Conservation (phyloP, 345 rosid species). For the Excoecaria cochinchinensis region DNA sequence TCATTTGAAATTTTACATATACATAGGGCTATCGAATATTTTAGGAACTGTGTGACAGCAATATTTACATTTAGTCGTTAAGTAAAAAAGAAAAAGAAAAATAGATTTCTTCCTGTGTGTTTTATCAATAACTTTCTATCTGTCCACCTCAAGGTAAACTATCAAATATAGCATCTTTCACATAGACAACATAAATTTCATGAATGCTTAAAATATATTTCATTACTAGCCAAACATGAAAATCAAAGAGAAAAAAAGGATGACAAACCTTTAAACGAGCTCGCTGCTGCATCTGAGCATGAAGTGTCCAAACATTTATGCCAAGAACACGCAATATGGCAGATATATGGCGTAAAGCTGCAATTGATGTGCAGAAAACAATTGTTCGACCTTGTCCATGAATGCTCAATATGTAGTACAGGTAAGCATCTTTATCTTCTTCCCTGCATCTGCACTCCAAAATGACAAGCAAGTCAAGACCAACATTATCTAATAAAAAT, state of each 20-base stretch:
- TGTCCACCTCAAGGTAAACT: too few species aligned
- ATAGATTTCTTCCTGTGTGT: neutral
- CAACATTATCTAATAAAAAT: neutral
- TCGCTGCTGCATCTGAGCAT: constrained; percentile 94
- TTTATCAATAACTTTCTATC: too few species aligned
- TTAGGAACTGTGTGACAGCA: neutral
- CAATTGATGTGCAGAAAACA: constrained; percentile 94
- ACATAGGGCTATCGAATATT: neutral
- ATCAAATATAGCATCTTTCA: neutral
- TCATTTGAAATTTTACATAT: neutral
- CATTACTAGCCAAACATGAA: neutral
- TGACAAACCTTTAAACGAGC: constrained; percentile 82
- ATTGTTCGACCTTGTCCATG: constrained; percentile 94
- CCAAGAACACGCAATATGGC: constrained; percentile 75
- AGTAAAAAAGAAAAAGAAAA: neutral
- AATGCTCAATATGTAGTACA: constrained; percentile 80
- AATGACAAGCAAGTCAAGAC: neutral
- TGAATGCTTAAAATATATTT: neutral
- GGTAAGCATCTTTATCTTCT: constrained; percentile 83
- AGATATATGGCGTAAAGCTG: constrained; percentile 86
- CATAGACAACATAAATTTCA: neutral
- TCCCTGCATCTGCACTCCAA: constrained; percentile 66
- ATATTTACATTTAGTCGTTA: neutral
- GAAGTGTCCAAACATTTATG: constrained; percentile 64
- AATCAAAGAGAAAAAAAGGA: constrained; percentile 5